Base-by-base conservation (phyloP, 768 basidiomycete genomes). In the Megacollybia marginata region DNA sequence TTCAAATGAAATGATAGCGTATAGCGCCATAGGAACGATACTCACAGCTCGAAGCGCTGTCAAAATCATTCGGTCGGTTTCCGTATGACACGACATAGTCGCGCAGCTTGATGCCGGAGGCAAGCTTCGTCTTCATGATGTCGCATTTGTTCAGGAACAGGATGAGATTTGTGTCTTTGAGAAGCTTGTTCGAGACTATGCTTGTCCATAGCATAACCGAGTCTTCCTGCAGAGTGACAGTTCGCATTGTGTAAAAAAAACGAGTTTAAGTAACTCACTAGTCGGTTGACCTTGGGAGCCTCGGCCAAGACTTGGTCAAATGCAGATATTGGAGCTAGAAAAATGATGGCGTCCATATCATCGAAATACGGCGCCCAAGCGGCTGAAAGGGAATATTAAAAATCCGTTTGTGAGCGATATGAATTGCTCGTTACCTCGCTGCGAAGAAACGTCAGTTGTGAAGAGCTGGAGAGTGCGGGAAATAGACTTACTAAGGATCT, bases 121-220 rank as follows among this genome's bases (percentile, higher is more conserved):
- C 65, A 10, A 89, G 75, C 58, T 89, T 89, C 42, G 71, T 57
- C 52, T 76, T 77, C 48, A 90, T 66, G 52, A 89, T 84, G 57
- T 89, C 87, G 52, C 83, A 83, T 62, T 91, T 91, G 68, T 90
- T 91, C 47, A 91, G 69, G 69, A 90, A 91, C 43, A 90, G 71
- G 52, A 90, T 83, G 33, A 89, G 69, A 55, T 86, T 83, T 31
- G 88, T 85, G 42, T 76, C 70, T 42, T 78, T 79, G 5, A 91
- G 72, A 20, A 90, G 75, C 57, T 74, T 79, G 66, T 88, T 88
- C 28, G 78, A 75, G 54, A 83, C 84, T 16, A 91, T 76, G 13
- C 76, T 73, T 48, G 79, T 82, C 88, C 88, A 91, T 9, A 91
- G 69, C 42, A 82, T 70, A 48, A 88, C 79, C 5, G 85, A 85